phyloP scores from a whole-genome alignment of 306 rosid genomes.

The Rosa multiflora region DNA sequence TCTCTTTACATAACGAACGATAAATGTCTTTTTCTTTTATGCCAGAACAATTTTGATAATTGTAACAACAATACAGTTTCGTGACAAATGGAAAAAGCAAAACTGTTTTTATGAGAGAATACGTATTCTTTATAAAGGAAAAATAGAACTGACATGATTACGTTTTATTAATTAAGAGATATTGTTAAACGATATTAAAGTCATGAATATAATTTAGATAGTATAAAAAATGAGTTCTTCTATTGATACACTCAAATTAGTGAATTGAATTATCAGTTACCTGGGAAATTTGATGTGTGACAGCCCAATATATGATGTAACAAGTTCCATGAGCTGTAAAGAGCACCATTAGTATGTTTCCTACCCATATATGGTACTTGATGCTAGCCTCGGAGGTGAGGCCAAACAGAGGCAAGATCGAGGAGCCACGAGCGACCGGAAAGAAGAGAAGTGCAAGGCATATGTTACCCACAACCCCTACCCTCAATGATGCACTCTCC shows the following conservation, averaged over 20 bases:
- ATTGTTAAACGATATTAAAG: too few relatives aligned
- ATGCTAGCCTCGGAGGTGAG: conserved; percentile 69
- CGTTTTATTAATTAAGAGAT: too few relatives aligned
- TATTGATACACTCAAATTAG: background rate
- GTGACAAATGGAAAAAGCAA: too few relatives aligned
- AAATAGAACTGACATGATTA: too few relatives aligned
- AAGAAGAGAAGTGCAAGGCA: conserved; percentile 59
- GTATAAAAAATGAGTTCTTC: background rate
- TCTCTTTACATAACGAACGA: too few relatives aligned
- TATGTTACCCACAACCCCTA: conserved; percentile 62
- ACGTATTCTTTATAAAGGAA: too few relatives aligned
- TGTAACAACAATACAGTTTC: too few relatives aligned
- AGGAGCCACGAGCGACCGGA: conserved; percentile 79
- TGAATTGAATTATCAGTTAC: conserved; percentile 20
- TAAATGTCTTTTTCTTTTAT: too few relatives aligned
- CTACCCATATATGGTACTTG: conserved; percentile 83
- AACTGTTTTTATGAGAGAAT: too few relatives aligned
- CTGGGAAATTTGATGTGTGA: conserved; percentile 36
- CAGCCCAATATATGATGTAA: conserved; percentile 47
- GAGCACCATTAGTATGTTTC: conserved; percentile 52
- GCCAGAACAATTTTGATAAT: too few relatives aligned
- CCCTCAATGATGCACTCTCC: conserved; percentile 29
- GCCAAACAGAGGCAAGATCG: conserved; percentile 62
- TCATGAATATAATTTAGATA: too few relatives aligned
- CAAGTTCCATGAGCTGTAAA: conserved; percentile 72